Evolutionary conservation across 208 protist species (phyloP).

Genomic region (Trypanosoma theileri): DNA sequence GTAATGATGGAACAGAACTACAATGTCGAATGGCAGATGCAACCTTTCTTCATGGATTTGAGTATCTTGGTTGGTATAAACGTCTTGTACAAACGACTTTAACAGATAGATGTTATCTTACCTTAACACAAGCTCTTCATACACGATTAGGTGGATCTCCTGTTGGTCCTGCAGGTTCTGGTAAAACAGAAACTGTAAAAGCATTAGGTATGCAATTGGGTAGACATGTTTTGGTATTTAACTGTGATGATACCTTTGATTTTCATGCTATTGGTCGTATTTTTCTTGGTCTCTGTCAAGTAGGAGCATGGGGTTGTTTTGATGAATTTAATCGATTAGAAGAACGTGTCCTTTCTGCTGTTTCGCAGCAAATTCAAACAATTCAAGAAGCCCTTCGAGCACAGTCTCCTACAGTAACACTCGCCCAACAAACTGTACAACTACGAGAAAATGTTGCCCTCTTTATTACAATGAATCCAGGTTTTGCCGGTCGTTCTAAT

Average conservation of each 20-base stretch:
- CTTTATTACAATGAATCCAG: constrained; percentile 99
- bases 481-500: constrained; percentile 99
- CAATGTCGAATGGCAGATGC: constrained; percentile 97
- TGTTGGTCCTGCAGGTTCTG: constrained; percentile 97
- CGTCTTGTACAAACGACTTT: constrained; percentile 99
- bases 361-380: constrained; percentile 99
- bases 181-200: constrained; percentile 99
- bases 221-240: constrained; percentile 99
- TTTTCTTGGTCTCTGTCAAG: constrained; percentile 99
- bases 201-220: constrained; percentile 97
- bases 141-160: constrained; percentile 96
- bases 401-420: constrained; percentile 71
- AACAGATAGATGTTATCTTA: constrained; percentile 99
- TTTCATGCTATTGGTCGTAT: constrained; percentile 98
- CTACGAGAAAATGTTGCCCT: constrained; percentile 96
- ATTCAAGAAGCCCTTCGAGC: constrained; percentile 95
- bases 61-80: constrained; percentile 98
- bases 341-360: constrained; percentile 98
- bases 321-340: constrained; percentile 99
- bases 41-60: constrained; percentile 96
- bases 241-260: constrained; percentile 99
- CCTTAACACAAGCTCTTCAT: constrained; percentile 98
- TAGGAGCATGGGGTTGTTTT: constrained; percentile 99
- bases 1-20: constrained; percentile 39
- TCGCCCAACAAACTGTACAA: constrained; percentile 88